These are phyloP conservation scores for Chytridium lagenaria DNA, from an alignment of 371 early-diverging fungal genomes.

Conservation along the genomic window DNA sequence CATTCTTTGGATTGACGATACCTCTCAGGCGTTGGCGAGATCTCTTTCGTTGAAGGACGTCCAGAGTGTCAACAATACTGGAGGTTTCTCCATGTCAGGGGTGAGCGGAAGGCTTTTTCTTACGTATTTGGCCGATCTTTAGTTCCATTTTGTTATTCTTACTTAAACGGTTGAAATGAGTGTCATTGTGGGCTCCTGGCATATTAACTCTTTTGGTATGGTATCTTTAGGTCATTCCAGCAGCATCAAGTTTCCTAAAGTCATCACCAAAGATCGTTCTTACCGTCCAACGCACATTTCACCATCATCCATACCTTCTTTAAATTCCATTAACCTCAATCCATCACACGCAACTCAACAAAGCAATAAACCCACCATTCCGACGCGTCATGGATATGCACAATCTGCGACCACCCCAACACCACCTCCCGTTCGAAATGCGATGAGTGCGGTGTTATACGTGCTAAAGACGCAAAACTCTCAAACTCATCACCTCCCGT, in stretches of 20 bases:
- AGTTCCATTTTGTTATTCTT: neutral
- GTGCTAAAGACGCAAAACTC: slow-evolving; percentile 32
- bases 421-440: slow-evolving; percentile 60
- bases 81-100: slow-evolving; percentile 24
- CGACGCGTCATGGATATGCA: slow-evolving; percentile 70
- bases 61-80: slow-evolving; percentile 4
- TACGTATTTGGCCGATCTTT: neutral
- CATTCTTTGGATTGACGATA: slow-evolving; percentile 73
- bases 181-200: neutral
- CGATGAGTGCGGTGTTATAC: slow-evolving; percentile 74
- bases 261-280: slow-evolving; percentile 44
- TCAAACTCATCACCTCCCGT: neutral
- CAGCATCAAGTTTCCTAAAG: slow-evolving; percentile 12
- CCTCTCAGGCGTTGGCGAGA: neutral
- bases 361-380: too few species aligned
- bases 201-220: neutral
- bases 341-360: neutral
- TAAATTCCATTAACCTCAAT: slow-evolving; percentile 11
- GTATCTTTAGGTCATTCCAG: slow-evolving; percentile 2
- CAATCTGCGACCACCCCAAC: slow-evolving; percentile 75
- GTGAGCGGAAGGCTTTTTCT: too few species aligned
- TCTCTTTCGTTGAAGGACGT: slow-evolving; percentile 18
- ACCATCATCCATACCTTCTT: neutral
- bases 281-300: slow-evolving; percentile 20
- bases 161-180: neutral